Evolutionary conservation across 1,139 yeast species (phyloP).

Genomic region (Saccharomyces uvarum): DNA sequence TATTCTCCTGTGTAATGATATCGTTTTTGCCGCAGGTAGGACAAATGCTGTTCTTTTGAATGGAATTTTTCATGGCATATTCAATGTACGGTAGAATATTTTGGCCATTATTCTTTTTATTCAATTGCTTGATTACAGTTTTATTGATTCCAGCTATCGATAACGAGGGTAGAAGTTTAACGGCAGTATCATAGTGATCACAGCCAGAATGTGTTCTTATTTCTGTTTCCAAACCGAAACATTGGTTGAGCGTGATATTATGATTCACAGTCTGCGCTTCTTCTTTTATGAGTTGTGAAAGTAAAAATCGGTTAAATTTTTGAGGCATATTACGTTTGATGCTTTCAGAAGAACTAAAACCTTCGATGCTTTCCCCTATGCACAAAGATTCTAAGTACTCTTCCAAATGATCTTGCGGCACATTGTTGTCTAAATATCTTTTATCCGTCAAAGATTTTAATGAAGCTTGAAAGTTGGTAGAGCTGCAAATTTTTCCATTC

Average conservation of each 20-base stretch:
- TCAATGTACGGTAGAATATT: slow-evolving; percentile 50
- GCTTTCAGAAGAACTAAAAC: slow-evolving; percentile 22
- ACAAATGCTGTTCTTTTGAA: slow-evolving; percentile 46
- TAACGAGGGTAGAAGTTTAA: slow-evolving; percentile 34
- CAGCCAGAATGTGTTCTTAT: slow-evolving; percentile 39
- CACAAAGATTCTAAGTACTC: not conserved
- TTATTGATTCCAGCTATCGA: slow-evolving; percentile 33
- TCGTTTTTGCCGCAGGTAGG: slow-evolving; percentile 45
- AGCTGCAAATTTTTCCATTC: slow-evolving; percentile 42
- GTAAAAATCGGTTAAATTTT: slow-evolving; percentile 25
- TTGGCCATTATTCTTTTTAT: slow-evolving; percentile 24
- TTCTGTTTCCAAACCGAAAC: slow-evolving; percentile 40
- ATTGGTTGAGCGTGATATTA: slow-evolving; percentile 30
- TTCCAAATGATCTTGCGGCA: slow-evolving; percentile 48
- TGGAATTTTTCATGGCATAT: slow-evolving; percentile 46
- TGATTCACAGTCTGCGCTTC: slow-evolving; percentile 29
- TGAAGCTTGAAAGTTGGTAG: slow-evolving; percentile 47
- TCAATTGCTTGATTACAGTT: slow-evolving; percentile 21
- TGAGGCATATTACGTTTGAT: slow-evolving; percentile 15
- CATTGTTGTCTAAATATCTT: slow-evolving; percentile 27
- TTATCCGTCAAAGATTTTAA: slow-evolving; percentile 44
- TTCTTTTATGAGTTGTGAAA: slow-evolving; percentile 21
- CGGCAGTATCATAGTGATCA: slow-evolving; percentile 32
- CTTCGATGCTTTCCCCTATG: slow-evolving; percentile 28
- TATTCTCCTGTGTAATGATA: slow-evolving; percentile 44